Base-by-base conservation (phyloP, 257 asterid species). In the Solanum pinnatisectum region DNA sequence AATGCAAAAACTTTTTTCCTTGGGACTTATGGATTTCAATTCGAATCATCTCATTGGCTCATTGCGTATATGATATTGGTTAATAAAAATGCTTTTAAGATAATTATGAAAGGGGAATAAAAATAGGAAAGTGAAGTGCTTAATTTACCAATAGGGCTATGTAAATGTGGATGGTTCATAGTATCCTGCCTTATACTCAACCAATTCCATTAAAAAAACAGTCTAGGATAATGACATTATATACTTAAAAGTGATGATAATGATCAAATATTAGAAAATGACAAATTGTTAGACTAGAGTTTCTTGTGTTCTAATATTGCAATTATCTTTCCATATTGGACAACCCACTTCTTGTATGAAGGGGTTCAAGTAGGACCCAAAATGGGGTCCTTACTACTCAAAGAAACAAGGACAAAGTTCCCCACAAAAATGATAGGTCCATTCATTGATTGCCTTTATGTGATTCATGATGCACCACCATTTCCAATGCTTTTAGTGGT, bases 381-480 rank as follows among this genome's bases (percentile, higher is more conserved):
- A 39, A 76, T 37, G 83, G 83, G 83, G n/a, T 30, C 33, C 83
- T 37, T 23, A 79, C 27, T 25, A 81, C 67, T 81, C 85, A 16
- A 46, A 81, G 85, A 81, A 46, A 46, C 85, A 46, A 46, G 84
- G 85, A 81, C 85, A 81, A 81, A 79, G 65, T 44, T 79, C 60
- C 63, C 84, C n/a, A 30, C 33, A 78, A 42, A 25, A 23, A 16
- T 79, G 65, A 44, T 79, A 81, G 85, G 68, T 81, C 42, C 85
- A 81, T 46, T 46, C 20, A 81, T 81, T 81, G 68, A 52, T 52
- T 46, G 70, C 83, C 88, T 40, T 35, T 89, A 84, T 89, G 37
- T 89, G 87, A 79, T 86, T 86, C 87, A 86, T 89, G 37, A 89
- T 86, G 90, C 89, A 68, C 88, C 89, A 79, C 90, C 90, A 86